These are phyloP conservation scores for Fragilaria crotonensis DNA, from an alignment of 108 stramenopile genomes.

Conservation along the genomic window DNA sequence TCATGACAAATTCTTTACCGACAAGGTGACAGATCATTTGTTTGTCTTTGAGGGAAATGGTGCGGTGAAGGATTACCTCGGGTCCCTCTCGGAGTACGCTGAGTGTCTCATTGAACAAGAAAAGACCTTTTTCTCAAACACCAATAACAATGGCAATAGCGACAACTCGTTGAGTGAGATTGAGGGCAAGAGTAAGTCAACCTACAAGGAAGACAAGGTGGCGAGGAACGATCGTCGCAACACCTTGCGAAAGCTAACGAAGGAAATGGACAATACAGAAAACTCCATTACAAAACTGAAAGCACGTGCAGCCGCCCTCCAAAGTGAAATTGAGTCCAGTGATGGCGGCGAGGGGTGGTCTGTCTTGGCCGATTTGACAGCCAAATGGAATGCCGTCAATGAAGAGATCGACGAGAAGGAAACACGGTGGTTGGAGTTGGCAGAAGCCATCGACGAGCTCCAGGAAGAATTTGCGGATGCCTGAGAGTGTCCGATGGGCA, in stretches of 20 bases:
- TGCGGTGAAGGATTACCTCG: slow-evolving; percentile 71
- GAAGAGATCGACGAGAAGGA: slow-evolving; percentile 73
- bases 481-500: no score
- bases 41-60: slow-evolving; percentile 86
- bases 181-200: slow-evolving; percentile 27
- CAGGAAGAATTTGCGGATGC: no score
- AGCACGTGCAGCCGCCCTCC: slow-evolving; percentile 29
- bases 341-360: slow-evolving; percentile 68
- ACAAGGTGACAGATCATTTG: slow-evolving; percentile 87
- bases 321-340: slow-evolving; percentile 36
- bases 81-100: slow-evolving; percentile 74
- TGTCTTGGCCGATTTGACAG: slow-evolving; percentile 69
- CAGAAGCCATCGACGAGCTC: no score
- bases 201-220: slow-evolving; percentile 61
- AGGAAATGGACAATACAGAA: slow-evolving; percentile 59
- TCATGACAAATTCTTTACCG: slow-evolving; percentile 92
- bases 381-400: slow-evolving; percentile 45
- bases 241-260: slow-evolving; percentile 52
- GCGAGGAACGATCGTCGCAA: slow-evolving; percentile 52
- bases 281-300: slow-evolving; percentile 56
- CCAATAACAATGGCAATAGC: neutral
- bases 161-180: neutral
- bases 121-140: slow-evolving; percentile 3
- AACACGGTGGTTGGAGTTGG: slow-evolving; percentile 71
- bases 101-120: slow-evolving; percentile 70